Conservation (phyloP, 192 early-diverging fungal genomes). For the Gaertneriomyces semiglobifer region DNA sequence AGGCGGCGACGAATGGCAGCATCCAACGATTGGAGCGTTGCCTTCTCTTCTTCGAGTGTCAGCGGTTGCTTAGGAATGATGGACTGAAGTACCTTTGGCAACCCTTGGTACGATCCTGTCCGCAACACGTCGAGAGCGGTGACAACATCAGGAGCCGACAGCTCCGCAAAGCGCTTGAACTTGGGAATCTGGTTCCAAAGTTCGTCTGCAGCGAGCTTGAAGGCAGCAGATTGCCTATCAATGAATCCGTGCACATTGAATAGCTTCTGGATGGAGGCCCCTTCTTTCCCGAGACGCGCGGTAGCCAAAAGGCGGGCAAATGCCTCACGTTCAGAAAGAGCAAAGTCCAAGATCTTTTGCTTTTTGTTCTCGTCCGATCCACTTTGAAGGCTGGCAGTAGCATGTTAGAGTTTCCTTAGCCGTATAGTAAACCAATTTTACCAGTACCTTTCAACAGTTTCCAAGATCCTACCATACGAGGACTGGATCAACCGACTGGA, state of each 20-base stretch:
- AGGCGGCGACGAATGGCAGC: constrained; percentile 14
- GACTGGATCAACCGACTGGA: constrained; percentile 16
- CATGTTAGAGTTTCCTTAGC: neutral
- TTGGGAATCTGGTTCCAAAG: constrained; percentile 7
- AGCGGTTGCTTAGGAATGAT: constrained; percentile 12
- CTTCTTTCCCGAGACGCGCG: neutral
- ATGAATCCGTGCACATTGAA: constrained; percentile 22
- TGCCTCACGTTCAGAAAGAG: constrained; percentile 4
- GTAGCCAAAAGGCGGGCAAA: constrained; percentile 14
- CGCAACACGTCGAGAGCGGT: constrained; percentile 14
- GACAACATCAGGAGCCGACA: constrained; percentile 16
- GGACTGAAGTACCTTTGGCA: constrained; percentile 13
- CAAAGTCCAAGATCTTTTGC: constrained; percentile 10
- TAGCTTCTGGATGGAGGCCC: neutral
- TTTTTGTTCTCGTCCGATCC: neutral
- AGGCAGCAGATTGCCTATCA: constrained; percentile 10
- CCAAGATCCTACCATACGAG: constrained; percentile 8
- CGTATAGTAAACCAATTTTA: neutral
- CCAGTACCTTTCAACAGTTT: constrained; percentile 3
- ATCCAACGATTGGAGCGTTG: constrained; percentile 13
- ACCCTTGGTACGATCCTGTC: constrained; percentile 10
- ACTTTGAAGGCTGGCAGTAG: constrained; percentile 1
- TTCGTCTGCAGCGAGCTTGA: constrained; percentile 7
- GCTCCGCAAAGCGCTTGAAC: constrained; percentile 12
- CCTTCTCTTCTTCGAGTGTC: neutral